A percentile compares a stretch with the other conserved stretches of the same genome.
These are phyloP conservation scores for Cyclotella kingstonii DNA, from an alignment of 108 stramenopile species.

Conservation along the genomic window DNA sequence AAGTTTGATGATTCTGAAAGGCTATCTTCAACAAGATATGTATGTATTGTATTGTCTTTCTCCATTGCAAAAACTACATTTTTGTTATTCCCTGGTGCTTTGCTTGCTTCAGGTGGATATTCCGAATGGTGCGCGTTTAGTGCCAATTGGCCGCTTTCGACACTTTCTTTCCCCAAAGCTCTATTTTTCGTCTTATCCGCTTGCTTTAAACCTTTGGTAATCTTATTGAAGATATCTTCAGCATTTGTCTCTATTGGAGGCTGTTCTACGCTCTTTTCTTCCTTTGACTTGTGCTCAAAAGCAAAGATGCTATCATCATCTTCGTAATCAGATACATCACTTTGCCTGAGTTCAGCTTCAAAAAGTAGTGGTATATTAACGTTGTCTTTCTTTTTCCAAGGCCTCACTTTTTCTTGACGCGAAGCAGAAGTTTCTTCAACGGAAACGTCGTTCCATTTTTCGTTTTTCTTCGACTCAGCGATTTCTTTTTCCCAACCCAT, in stretches of 20 bases:
- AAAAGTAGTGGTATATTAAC: neutral
- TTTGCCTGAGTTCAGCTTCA: neutral
- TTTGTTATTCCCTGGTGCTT: neutral
- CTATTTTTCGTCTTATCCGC: conserved; percentile 28
- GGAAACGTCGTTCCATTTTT: too few species aligned
- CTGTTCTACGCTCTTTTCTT: neutral
- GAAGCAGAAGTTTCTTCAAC: too few species aligned
- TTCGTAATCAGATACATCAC: conserved; percentile 5
- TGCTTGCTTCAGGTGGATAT: neutral
- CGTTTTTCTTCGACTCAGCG: too few species aligned
- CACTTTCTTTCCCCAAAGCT: conserved; percentile 7
- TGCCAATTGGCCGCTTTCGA: conserved; percentile 3
- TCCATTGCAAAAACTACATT: conserved; percentile 27
- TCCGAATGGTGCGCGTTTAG: neutral
- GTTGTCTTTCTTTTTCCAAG: too few species aligned
- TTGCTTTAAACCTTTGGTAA: conserved; percentile 27
- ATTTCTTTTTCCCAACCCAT: too few species aligned
- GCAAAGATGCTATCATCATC: conserved; percentile 36
- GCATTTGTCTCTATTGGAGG: conserved; percentile 11
- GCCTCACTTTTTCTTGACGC: too few species aligned
- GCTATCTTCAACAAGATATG: conserved; percentile 12
- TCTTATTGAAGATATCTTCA: conserved; percentile 31
- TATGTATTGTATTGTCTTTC: conserved; percentile 32
- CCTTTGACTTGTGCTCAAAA: conserved; percentile 7
- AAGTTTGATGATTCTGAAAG: neutral